Evolutionary conservation across 2,329 filamentous ascomycete genomes (phyloP).

Genomic region (Exophiala spinifera): DNA sequence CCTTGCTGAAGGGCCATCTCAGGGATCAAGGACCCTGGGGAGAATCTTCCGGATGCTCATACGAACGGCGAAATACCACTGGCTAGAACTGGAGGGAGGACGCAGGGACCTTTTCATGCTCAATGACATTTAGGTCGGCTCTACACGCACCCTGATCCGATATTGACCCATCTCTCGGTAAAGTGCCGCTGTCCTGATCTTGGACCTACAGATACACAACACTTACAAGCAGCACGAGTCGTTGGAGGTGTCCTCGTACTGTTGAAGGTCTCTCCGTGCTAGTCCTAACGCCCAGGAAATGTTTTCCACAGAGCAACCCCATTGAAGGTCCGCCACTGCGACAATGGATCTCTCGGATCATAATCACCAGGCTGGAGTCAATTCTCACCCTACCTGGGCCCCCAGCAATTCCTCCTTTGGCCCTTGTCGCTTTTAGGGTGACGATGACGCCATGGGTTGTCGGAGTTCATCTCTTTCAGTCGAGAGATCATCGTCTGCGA

Average conservation of each 20-base stretch:
- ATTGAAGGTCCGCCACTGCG: too few relatives aligned
- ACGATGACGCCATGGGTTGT: constrained; percentile 15
- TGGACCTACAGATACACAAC: background rate
- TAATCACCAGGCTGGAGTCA: background rate
- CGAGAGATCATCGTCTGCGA: constrained; percentile 9
- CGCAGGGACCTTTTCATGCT: background rate
- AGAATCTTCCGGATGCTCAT: background rate
- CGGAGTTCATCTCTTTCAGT: constrained; percentile 10
- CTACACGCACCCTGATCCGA: too few relatives aligned
- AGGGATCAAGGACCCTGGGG: background rate
- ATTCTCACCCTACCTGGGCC: background rate
- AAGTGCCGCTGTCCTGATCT: background rate
- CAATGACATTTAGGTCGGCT: background rate
- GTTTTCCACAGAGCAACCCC: too few relatives aligned
- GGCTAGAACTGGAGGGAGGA: background rate
- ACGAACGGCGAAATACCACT: background rate
- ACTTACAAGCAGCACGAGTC: too few relatives aligned
- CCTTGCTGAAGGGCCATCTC: background rate
- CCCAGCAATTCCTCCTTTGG: background rate
- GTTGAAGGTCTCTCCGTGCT: too few relatives aligned
- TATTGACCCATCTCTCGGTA: too few relatives aligned
- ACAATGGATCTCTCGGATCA: too few relatives aligned
- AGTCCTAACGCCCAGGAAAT: too few relatives aligned
- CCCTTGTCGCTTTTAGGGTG: background rate
- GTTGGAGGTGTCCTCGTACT: too few relatives aligned